Base-by-base conservation (phyloP, 805 yeast genomes). In the Hanseniaspora thailandica region DNA sequence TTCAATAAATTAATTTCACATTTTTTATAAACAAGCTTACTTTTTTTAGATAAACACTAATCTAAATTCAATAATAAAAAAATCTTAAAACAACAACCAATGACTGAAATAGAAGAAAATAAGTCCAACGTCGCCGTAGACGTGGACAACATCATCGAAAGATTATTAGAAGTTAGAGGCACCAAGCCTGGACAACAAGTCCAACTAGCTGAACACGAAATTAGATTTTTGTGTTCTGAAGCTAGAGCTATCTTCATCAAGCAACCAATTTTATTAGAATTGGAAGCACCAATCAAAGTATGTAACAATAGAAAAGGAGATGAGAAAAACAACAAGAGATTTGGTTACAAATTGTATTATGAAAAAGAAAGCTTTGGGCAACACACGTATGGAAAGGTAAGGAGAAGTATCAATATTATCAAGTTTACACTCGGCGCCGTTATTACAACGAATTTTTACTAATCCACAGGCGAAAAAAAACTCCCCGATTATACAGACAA, bases 131-230 rank as follows among this genome's bases (percentile, higher is more conserved):
- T 71, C 75, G 76, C 72, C 70, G 95, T 94, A 51, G 97, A 93
- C 68, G 84, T 90, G 65, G 98, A 90, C 71, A 86, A 96, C 65
- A 89, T 90, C 64, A 93, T 90, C 69, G 97, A 90, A 73, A 82
- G 97, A 76, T 78, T 90, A 65, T 76, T 90, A 62, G 97, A 93
- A 71, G 98, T 93, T 52, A 82, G 98, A 71, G 98, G 97, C 58
- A 87, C 96, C 57, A 82, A 97, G 69, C 98, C 98, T 19, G 98
- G 98, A 38, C 89, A 87, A 69, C 96, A 87, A 67, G 98, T 90
- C 45, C 88, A 88, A 60, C 76, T 90, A 57, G 86, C 84, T 63
- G 98, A 90, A 71, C 86, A 79, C 68, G 97, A 93, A 73, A 93
- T 90, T 69, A 82, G 95, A 65, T 90, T 79, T 71, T 81, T 90